Conservation (phyloP, 495 filamentous ascomycete genomes). For the Aspergillus saccharolyticus region DNA sequence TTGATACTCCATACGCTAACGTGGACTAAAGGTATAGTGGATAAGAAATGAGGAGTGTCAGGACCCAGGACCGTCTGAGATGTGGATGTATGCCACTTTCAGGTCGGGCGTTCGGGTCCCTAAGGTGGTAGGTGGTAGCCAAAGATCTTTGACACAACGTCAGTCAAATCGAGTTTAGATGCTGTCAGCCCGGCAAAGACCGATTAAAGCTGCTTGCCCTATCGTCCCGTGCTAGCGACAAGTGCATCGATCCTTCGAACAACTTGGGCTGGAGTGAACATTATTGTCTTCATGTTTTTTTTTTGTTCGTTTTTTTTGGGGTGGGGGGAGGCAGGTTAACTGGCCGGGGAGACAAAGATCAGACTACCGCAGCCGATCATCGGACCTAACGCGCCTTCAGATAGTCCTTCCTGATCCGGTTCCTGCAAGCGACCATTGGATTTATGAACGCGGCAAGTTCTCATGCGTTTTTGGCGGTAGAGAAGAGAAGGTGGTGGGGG, state of each 20-base stretch:
- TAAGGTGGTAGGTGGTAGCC: background rate
- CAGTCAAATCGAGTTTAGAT: background rate
- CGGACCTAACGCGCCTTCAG: background rate
- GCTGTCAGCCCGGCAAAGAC: background rate
- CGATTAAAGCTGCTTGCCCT: background rate
- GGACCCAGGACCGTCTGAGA: no score
- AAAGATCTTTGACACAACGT: background rate
- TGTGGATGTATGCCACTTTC: no score
- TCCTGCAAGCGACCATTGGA: background rate
- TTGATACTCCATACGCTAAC: background rate
- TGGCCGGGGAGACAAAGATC: background rate
- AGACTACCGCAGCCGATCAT: background rate
- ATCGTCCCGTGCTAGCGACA: background rate
- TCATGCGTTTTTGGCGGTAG: background rate
- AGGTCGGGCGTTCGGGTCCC: background rate
- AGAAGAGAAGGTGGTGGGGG: background rate
- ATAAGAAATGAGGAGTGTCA: background rate
- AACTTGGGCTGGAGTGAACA: background rate
- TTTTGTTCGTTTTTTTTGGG: no score
- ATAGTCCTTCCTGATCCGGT: background rate
- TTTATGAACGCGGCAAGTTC: background rate
- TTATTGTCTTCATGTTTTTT: background rate
- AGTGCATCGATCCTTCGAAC: background rate
- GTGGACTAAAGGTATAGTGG: no score
- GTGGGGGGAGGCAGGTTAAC: background rate